These are phyloP conservation scores for Saccharomycopsis sp. DNA, from an alignment of 805 yeast genomes.

Conservation along the genomic window DNA sequence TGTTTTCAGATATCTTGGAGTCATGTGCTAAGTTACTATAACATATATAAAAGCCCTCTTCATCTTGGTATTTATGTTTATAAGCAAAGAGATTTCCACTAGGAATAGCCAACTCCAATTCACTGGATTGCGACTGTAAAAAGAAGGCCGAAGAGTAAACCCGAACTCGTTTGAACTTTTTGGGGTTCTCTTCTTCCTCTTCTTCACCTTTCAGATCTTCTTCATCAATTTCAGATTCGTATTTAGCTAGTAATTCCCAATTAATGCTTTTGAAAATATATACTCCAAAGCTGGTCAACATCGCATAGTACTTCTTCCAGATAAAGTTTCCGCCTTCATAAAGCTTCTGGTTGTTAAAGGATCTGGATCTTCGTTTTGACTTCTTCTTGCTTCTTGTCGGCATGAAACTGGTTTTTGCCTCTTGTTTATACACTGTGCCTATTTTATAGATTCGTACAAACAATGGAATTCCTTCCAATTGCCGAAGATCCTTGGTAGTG, in stretches of 20 bases:
- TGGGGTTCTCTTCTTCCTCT: not conserved
- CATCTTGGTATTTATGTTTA: conserved; percentile 8
- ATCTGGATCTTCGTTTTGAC: conserved; percentile 23
- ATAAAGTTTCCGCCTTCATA: conserved; percentile 19
- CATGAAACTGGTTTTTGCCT: conserved; percentile 24
- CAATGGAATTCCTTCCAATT: conserved; percentile 19
- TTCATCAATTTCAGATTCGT: conserved; percentile 6
- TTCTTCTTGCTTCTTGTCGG: conserved; percentile 22
- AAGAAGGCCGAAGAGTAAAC: conserved; percentile 18
- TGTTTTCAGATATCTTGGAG: conserved; percentile 1
- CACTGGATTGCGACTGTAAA: conserved; percentile 12
- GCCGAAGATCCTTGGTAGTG: not conserved
- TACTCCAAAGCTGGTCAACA: conserved; percentile 46
- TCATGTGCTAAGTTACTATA: conserved; percentile 7
- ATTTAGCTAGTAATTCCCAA: conserved; percentile 18
- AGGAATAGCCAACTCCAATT: conserved; percentile 18
- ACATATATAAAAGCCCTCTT: conserved; percentile 17
- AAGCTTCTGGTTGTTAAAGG: conserved; percentile 12
- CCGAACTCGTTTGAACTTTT: not conserved
- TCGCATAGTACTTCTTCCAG: conserved; percentile 42
- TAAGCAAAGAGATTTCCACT: conserved; percentile 18
- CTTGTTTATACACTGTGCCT: conserved; percentile 37
- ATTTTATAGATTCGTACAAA: conserved; percentile 35
- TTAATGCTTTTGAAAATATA: conserved; percentile 38
- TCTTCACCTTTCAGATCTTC: conserved; percentile 1